These are phyloP conservation scores for Trifolium subterraneum DNA, from an alignment of 306 rosid genomes.

Conservation along the genomic window DNA sequence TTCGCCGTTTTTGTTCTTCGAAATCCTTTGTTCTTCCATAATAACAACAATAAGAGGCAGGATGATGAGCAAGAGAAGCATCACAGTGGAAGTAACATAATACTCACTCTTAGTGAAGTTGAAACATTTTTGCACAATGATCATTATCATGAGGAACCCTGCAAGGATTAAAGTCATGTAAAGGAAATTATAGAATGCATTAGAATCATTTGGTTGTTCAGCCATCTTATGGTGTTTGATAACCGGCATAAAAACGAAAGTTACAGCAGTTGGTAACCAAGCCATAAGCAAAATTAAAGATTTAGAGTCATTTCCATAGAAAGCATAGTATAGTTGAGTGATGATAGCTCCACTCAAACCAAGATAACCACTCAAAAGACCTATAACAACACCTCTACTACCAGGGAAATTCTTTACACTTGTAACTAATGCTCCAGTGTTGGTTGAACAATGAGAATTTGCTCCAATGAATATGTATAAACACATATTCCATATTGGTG, in stretches of 20 bases:
- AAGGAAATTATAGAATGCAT: constrained; percentile 63
- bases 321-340: constrained; percentile 53
- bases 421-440: constrained; percentile 52
- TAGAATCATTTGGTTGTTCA: constrained; percentile 49
- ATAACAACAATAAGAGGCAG: constrained; percentile 58
- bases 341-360: constrained; percentile 51
- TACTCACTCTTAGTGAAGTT: constrained; percentile 45
- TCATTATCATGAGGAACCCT: constrained; percentile 56
- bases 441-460: constrained; percentile 53
- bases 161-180: constrained; percentile 62
- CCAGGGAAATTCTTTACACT: constrained; percentile 55
- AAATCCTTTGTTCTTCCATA: constrained; percentile 49
- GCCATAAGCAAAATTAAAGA: constrained; percentile 64
- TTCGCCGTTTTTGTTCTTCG: constrained; percentile 40
- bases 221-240: constrained; percentile 45
- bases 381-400: constrained; percentile 46
- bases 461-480: constrained; percentile 48
- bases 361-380: constrained; percentile 45
- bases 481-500: constrained; percentile 44
- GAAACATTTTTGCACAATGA: constrained; percentile 54
- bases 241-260: constrained; percentile 53
- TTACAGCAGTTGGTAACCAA: constrained; percentile 68
- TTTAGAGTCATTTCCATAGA: constrained; percentile 58
- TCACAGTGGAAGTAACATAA: constrained; percentile 40
- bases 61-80: constrained; percentile 55